A percentile compares a stretch with the other conserved stretches of the same genome.
phyloP scores from a whole-genome alignment of 768 basidiomycete genomes.

The Hypholoma sublateritium region DNA sequence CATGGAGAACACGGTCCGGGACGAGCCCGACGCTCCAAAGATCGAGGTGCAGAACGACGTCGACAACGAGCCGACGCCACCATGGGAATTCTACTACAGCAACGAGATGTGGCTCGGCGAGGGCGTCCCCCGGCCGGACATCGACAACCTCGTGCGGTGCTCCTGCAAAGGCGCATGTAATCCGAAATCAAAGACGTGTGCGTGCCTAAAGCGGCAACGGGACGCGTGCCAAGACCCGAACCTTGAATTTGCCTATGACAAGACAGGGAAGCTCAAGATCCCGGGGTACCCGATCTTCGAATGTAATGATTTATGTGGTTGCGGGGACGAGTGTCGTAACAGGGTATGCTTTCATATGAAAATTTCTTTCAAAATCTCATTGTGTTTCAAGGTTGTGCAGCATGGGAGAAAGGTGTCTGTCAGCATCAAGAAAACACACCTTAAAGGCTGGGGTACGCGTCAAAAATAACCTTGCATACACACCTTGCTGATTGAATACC shows the following conservation, averaged over 20 bases:
- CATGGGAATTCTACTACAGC: conserved; percentile 87
- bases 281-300: conserved; percentile 73
- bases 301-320: conserved; percentile 81
- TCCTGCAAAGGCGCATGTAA: conserved; percentile 75
- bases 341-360: conserved; percentile 47
- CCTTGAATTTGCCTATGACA: conserved; percentile 72
- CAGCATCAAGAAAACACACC: conserved; percentile 63
- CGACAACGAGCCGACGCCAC: conserved; percentile 68
- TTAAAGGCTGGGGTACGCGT: conserved; percentile 84
- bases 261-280: conserved; percentile 49
- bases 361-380: background rate
- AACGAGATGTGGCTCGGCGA: conserved; percentile 78
- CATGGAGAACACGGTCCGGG: conserved; percentile 56
- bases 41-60: conserved; percentile 70
- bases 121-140: conserved; percentile 66
- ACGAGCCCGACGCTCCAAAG: conserved; percentile 68
- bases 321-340: conserved; percentile 80
- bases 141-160: conserved; percentile 61
- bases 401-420: conserved; percentile 67
- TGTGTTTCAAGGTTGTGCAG: conserved; percentile 68
- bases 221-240: conserved; percentile 30
- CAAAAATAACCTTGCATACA: background rate
- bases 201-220: conserved; percentile 63
- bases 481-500: background rate
- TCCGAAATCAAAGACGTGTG: conserved; percentile 71